Conservation (phyloP, 1,284 basidiomycete genomes). For the Malassezia brasiliensis region DNA sequence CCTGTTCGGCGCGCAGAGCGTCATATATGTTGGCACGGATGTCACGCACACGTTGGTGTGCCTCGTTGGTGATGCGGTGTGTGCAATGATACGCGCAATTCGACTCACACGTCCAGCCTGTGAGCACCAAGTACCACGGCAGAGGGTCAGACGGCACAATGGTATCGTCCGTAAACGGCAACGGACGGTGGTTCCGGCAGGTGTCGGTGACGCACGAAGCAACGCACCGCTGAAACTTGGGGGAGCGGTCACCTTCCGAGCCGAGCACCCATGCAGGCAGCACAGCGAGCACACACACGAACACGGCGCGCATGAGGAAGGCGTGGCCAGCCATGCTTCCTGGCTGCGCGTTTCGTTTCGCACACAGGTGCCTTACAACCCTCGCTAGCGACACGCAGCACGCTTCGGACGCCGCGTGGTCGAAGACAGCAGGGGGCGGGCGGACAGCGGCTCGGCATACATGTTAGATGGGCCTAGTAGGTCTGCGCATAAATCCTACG, state of each 20-base stretch:
- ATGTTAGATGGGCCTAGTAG: no score
- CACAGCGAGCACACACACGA: background rate
- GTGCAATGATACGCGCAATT: conserved; percentile 84
- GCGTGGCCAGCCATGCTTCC: background rate
- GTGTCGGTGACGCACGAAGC: conserved; percentile 32
- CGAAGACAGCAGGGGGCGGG: no score
- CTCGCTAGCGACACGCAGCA: no score
- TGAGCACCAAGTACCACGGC: conserved; percentile 54
- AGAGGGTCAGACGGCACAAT: conserved; percentile 41
- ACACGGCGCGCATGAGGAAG: background rate
- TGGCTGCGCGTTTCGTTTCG: background rate
- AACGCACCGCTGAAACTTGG: conserved; percentile 36
- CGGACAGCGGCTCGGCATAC: no score
- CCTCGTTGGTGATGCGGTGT: conserved; percentile 66
- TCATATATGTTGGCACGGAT: conserved; percentile 43
- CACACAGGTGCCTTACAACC: no score
- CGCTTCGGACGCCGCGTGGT: no score
- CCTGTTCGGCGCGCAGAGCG: conserved; percentile 16
- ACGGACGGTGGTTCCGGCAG: conserved; percentile 26
- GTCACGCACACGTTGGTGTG: conserved; percentile 48
- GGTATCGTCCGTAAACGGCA: conserved; percentile 28
- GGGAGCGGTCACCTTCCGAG: conserved; percentile 42
- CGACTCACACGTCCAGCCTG: conserved; percentile 65
- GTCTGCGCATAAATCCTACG: background rate
- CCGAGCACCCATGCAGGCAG: conserved; percentile 13